A percentile compares a stretch with the other conserved stretches of the same genome.
Conservation (phyloP, 768 basidiomycete species). For the Xerocomus brunneocitrinus region DNA sequence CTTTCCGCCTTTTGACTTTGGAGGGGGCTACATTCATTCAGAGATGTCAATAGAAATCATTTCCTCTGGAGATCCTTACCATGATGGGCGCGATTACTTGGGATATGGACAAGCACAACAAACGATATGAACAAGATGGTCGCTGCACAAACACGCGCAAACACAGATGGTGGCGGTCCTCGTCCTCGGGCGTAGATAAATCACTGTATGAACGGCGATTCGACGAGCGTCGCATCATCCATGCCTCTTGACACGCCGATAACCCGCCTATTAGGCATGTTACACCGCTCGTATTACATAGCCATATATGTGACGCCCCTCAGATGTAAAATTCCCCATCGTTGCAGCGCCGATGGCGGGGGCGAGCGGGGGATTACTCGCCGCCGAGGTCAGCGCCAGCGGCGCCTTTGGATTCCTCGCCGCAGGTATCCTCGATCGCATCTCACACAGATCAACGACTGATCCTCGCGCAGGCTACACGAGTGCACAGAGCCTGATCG, state of each 20-base stretch:
- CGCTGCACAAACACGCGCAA: conserved; percentile 33
- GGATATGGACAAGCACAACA: conserved; percentile 17
- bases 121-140: conserved; percentile 18
- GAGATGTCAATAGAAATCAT: conserved; percentile 6
- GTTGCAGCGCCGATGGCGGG: conserved; percentile 69
- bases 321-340: conserved; percentile 57
- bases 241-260: conserved; percentile 35
- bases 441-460: not conserved
- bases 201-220: no score
- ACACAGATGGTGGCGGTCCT: conserved; percentile 14
- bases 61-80: conserved; percentile 36
- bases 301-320: not conserved
- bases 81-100: conserved; percentile 47
- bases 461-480: conserved; percentile 41
- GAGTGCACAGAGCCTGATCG: conserved; percentile 38
- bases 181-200: not conserved
- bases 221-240: no score
- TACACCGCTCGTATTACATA: not conserved
- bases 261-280: conserved; percentile 49
- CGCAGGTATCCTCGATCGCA: conserved; percentile 40
- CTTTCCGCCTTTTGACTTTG: conserved; percentile 97
- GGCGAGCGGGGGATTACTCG: conserved; percentile 57
- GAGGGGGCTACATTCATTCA: conserved; percentile 63
- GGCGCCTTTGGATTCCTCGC: conserved; percentile 77
- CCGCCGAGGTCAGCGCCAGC: conserved; percentile 56